Evolutionary conservation across 164 flowering plant species (phyloP), one percentile per base, ranked within the genome.

Genomic region (Amborella trichopoda): DNA sequence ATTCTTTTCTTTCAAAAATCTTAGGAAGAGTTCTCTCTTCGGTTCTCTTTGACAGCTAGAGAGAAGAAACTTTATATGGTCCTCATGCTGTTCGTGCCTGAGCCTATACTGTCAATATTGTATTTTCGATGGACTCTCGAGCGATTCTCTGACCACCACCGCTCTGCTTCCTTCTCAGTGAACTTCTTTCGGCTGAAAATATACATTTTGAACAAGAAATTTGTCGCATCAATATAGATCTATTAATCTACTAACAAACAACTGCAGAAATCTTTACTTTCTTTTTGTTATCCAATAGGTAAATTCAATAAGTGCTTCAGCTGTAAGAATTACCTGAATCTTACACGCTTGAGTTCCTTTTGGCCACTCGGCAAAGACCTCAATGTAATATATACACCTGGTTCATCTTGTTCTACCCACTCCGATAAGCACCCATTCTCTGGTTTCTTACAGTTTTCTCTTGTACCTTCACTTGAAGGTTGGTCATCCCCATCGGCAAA

Each of bases 121-220:
- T 71, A 71, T 36, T 75, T 70, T 33, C 69, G 48, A 46, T 76
- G 70, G 17, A 81, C 73, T 21, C 46, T 30, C n/a, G 23, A 52
- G 43, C 74, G 74, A 56, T 81, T 78, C 59, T 68, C 70, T 54
- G 67, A 72, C 90, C 90, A 78, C 90, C 84, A 81, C 47, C 46
- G 27, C 53, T 65, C 71, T 3, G 84, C 90, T 58, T 76, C 77
- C 55, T 68, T 74, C 57, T 72, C 76, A 2, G 64, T 60, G 52
- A 74, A 81, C 17, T 50, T 53, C 64, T 66, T 76, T 45, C 85
- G 74, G 52, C 84, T 81, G 66, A 66, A 64, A 55, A 2, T 16
- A 30, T 6, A 30, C 34, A 6, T 13, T 30, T 30, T 30, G 34
- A 30, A 30, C 13, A 13, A 6, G 34, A n/a, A n/a, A n/a, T 30